Conservation (phyloP, 164 flowering plant species). For the Berberis vulgaris region DNA sequence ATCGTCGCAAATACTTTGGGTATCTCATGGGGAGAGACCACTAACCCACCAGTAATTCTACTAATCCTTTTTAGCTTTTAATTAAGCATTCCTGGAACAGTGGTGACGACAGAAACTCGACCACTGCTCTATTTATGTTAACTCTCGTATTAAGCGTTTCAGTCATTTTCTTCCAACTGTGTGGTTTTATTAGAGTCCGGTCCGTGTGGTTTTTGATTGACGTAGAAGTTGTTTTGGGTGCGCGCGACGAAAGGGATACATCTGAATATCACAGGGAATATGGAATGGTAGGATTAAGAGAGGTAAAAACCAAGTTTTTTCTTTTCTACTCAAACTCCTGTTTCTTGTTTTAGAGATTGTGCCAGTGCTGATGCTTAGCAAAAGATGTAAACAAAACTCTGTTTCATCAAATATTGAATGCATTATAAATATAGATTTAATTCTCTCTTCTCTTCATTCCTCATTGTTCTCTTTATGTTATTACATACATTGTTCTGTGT, state of each 20-base stretch:
- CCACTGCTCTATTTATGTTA: constrained; percentile 12
- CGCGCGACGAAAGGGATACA: constrained; percentile 2
- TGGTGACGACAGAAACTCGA: constrained; percentile 13
- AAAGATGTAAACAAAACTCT: constrained; percentile 14
- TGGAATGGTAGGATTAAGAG: not conserved
- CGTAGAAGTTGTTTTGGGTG: constrained; percentile 9
- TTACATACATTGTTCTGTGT: not conserved
- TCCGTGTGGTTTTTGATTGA: constrained; percentile 5
- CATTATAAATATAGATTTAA: constrained; percentile 11
- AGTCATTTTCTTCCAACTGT: constrained; percentile 6
- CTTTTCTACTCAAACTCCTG: constrained; percentile 10
- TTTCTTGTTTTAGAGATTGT: constrained; percentile 5
- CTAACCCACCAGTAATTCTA: constrained; percentile 21
- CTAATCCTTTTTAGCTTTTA: constrained; percentile 12
- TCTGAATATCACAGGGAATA: not conserved
- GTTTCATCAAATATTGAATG: constrained; percentile 18
- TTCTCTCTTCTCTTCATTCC: not conserved
- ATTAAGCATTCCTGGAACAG: constrained; percentile 10
- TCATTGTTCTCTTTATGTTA: not conserved
- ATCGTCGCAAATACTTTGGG: constrained; percentile 26
- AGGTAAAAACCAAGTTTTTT: constrained; percentile 3
- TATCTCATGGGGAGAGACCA: constrained; percentile 23
- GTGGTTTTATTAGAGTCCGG: constrained; percentile 12
- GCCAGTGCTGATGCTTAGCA: constrained; percentile 7
- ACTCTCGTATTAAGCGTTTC: not conserved